Conservation (phyloP, 129 eudicot genomes). For the Saussurea involucrata region DNA sequence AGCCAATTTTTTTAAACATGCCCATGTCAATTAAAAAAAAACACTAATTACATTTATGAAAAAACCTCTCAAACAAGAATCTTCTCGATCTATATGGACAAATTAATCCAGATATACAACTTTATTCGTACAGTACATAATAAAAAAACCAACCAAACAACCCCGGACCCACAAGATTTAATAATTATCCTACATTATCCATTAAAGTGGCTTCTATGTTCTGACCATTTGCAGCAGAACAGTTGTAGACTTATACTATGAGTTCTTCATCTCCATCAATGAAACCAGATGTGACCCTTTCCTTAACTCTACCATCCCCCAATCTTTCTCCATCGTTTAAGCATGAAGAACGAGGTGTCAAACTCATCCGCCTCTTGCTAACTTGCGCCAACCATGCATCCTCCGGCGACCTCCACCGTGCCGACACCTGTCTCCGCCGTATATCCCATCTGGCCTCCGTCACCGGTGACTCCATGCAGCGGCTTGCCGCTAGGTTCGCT, state of each 20-base stretch:
- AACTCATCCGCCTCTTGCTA: conserved; percentile 52
- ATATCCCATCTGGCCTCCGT: conserved; percentile 41
- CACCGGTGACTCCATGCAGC: conserved; percentile 61
- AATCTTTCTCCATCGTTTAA: conserved; percentile 18
- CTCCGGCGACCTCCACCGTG: conserved; percentile 50
- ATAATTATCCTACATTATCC: background rate
- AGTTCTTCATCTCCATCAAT: conserved; percentile 38
- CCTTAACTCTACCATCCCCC: conserved; percentile 37
- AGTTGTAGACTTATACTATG: conserved; percentile 12
- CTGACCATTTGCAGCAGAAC: background rate
- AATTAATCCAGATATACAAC: too few relatives aligned
- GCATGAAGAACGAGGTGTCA: conserved; percentile 49
- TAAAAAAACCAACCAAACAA: too few relatives aligned
- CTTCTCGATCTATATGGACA: too few relatives aligned
- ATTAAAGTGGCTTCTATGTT: background rate
- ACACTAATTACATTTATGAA: too few relatives aligned
- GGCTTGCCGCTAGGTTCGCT: conserved; percentile 49
- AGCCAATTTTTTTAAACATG: too few relatives aligned
- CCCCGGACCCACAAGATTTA: background rate
- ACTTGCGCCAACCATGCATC: conserved; percentile 65
- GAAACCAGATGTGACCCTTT: conserved; percentile 54
- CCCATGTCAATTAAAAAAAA: too few relatives aligned
- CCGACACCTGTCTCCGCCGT: conserved; percentile 46
- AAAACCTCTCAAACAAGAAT: too few relatives aligned
- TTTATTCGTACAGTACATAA: too few relatives aligned